Evolutionary conservation across 257 asterid species (phyloP).

Genomic region (Jacaranda copaia): DNA sequence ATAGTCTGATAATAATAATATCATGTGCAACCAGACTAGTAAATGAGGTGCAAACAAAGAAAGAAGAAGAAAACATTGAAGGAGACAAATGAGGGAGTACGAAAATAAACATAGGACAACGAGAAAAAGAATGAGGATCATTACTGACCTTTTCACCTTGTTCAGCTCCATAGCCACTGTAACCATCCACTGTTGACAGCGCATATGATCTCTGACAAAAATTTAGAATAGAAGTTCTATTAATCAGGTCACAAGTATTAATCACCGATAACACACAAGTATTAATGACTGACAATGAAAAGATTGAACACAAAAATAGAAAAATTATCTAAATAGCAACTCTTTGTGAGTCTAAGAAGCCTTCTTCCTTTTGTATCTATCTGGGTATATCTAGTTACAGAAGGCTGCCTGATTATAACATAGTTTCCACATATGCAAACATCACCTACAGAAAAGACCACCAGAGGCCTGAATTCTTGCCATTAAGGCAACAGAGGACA

Average conservation of each 20-base stretch:
- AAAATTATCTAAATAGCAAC: conserved; percentile 22
- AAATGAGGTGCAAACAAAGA: conserved; percentile 14
- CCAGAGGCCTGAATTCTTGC: conserved; percentile 4
- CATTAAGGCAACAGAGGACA: conserved; percentile 1
- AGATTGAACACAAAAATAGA: background rate
- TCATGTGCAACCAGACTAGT: background rate
- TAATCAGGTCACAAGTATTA: conserved; percentile 25
- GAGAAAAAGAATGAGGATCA: conserved; percentile 14
- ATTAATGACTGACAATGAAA: too few species aligned
- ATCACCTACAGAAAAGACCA: background rate
- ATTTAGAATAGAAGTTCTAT: conserved; percentile 25
- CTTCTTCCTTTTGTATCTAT: background rate
- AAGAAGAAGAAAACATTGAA: conserved; percentile 27
- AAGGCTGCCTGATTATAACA: conserved; percentile 11
- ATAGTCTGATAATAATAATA: background rate
- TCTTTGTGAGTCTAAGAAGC: background rate
- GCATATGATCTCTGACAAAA: conserved; percentile 69
- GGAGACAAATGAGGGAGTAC: background rate
- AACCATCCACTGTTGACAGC: conserved; percentile 83
- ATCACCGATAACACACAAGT: background rate
- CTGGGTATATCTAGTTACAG: conserved; percentile 26
- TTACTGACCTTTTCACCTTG: conserved; percentile 88
- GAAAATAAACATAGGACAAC: background rate
- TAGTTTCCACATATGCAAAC: conserved; percentile 5
- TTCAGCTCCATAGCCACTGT: conserved; percentile 97